Conservation (phyloP, 2,329 filamentous ascomycete species). For the Ramularia collo-cygni region DNA sequence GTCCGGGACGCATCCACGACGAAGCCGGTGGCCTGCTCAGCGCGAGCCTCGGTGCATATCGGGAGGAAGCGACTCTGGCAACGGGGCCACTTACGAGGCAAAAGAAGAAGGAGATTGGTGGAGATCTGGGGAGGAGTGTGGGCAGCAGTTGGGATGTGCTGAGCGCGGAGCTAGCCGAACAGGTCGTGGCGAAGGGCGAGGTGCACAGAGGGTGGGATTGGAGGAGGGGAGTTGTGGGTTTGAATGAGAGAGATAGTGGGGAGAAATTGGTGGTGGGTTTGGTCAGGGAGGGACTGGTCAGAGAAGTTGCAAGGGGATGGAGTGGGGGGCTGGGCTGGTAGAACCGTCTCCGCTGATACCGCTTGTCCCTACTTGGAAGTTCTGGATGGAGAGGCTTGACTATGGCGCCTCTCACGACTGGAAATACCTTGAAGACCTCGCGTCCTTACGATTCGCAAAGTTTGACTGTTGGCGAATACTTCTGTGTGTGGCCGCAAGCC, state of each 20-base stretch:
- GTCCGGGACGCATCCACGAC: slow-evolving; percentile 21
- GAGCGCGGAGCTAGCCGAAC: slow-evolving; percentile 6
- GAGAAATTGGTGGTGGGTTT: slow-evolving; percentile 12
- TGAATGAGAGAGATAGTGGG: slow-evolving; percentile 13
- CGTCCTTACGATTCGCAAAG: no score
- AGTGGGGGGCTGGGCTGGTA: slow-evolving; percentile 15
- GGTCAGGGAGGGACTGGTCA: slow-evolving; percentile 15
- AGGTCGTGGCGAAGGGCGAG: neutral
- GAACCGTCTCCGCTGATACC: no score
- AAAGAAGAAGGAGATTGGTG: slow-evolving; percentile 17
- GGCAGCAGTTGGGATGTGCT: slow-evolving; percentile 28
- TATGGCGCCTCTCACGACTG: no score
- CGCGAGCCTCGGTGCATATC: slow-evolving; percentile 20
- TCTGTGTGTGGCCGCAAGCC: no score
- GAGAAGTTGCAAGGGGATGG: slow-evolving; percentile 19
- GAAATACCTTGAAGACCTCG: no score
- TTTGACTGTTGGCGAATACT: no score
- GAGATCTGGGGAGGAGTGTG: slow-evolving; percentile 14
- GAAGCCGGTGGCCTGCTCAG: slow-evolving; percentile 24
- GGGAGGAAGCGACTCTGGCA: slow-evolving; percentile 13
- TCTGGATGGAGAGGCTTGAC: no score
- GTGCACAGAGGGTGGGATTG: slow-evolving; percentile 19
- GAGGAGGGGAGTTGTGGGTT: slow-evolving; percentile 15
- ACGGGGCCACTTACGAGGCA: slow-evolving; percentile 5
- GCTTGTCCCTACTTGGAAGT: no score